phyloP scores from a whole-genome alignment of 2,329 filamentous ascomycete genomes.

The Penicillium sp. region DNA sequence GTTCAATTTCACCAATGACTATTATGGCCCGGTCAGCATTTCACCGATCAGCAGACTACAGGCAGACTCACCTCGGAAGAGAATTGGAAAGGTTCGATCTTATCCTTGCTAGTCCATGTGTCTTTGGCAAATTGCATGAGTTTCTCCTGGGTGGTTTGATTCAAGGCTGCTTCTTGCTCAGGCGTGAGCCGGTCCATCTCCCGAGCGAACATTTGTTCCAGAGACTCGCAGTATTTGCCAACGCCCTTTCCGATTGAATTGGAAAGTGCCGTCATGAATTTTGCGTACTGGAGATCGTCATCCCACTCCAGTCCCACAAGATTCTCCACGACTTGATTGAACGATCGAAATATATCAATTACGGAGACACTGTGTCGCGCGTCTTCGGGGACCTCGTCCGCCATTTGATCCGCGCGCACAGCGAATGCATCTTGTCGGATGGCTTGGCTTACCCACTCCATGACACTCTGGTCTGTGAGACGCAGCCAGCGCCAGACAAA shows the following conservation, averaged over 20 bases:
- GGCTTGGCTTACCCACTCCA: conserved; percentile 80
- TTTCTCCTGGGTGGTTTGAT: conserved; percentile 80
- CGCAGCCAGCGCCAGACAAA: conserved; percentile 97
- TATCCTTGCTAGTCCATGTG: conserved; percentile 84
- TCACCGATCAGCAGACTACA: neutral
- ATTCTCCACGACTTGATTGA: conserved; percentile 86
- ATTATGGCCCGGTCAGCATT: conserved; percentile 27
- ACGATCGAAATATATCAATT: conserved; percentile 87
- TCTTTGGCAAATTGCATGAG: conserved; percentile 92
- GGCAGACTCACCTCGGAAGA: conserved; percentile 66
- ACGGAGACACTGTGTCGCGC: conserved; percentile 89
- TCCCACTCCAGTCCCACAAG: conserved; percentile 84
- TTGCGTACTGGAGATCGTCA: conserved; percentile 86
- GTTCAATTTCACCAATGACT: conserved; percentile 97
- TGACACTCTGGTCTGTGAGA: conserved; percentile 70
- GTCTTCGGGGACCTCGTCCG: conserved; percentile 63
- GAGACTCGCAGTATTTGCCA: conserved; percentile 80
- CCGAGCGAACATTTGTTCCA: conserved; percentile 76
- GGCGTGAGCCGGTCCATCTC: conserved; percentile 92
- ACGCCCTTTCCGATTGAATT: conserved; percentile 79
- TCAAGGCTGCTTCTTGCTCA: conserved; percentile 72
- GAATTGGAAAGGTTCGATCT: conserved; percentile 94
- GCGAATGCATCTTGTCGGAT: conserved; percentile 85
- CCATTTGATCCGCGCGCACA: conserved; percentile 60
- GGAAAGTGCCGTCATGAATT: conserved; percentile 91